These are phyloP conservation scores for Metarhizium sp. DNA, from an alignment of 2,329 filamentous ascomycete genomes.

Conservation along the genomic window DNA sequence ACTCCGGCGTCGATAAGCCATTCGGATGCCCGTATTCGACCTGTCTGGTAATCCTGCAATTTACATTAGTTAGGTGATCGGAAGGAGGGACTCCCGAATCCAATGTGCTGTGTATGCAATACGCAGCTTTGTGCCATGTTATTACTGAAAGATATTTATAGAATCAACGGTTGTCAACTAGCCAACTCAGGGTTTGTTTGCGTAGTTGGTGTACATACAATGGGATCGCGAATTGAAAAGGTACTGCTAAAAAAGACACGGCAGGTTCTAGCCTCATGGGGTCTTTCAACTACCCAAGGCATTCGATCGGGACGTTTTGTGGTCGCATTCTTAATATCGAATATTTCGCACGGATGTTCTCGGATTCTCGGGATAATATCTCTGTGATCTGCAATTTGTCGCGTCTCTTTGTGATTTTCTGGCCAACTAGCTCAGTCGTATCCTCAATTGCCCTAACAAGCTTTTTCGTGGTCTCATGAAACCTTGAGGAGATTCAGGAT, in stretches of 20 bases:
- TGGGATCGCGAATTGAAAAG: not conserved
- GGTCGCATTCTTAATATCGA: not conserved
- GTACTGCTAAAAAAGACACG: not conserved
- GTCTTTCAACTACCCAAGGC: not conserved
- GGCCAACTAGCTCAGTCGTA: too few species aligned
- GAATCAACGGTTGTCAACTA: not conserved
- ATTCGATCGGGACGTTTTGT: not conserved
- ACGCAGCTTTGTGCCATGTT: not conserved
- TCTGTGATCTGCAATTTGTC: too few species aligned
- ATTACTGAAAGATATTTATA: not conserved
- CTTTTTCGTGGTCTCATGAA: not conserved
- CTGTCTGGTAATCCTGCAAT: too few species aligned
- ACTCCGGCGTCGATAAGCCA: too few species aligned
- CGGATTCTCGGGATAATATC: too few species aligned
- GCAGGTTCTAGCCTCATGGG: not conserved
- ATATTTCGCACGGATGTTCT: not conserved
- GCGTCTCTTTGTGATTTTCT: too few species aligned
- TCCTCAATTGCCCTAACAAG: not conserved
- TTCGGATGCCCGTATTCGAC: too few species aligned
- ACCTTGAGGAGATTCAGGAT: not conserved
- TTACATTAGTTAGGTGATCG: too few species aligned
- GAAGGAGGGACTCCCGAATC: not conserved
- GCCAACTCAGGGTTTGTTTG: not conserved
- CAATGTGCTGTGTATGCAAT: not conserved
- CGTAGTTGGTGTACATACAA: not conserved